These are phyloP conservation scores for Paecilomyces variotii DNA, from an alignment of 2,329 filamentous ascomycete species.

Conservation along the genomic window DNA sequence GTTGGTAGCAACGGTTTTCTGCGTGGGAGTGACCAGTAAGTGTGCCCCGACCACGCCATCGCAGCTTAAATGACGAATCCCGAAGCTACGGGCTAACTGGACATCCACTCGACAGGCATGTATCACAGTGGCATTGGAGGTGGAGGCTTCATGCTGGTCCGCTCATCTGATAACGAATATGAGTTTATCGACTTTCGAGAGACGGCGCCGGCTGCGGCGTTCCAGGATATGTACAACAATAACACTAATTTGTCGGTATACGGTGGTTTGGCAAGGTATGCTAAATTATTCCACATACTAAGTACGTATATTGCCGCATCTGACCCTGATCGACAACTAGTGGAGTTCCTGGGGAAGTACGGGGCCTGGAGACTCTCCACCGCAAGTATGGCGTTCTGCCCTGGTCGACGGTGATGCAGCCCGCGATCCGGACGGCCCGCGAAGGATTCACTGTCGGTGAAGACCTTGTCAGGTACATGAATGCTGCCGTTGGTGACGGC, in stretches of 20 bases:
- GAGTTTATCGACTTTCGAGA: constrained; percentile 89
- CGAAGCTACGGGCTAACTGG: not conserved
- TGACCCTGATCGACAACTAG: constrained; percentile 21
- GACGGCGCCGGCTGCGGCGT: constrained; percentile 72
- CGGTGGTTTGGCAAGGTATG: constrained; percentile 60
- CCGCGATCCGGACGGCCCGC: constrained; percentile 65
- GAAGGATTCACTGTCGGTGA: constrained; percentile 65
- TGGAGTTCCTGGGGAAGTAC: constrained; percentile 53
- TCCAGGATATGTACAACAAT: constrained; percentile 74
- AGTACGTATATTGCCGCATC: not conserved
- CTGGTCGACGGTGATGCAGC: constrained; percentile 65
- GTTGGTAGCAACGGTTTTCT: constrained; percentile 65
- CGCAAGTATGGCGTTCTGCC: constrained; percentile 50
- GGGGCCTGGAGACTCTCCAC: constrained; percentile 73
- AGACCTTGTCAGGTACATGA: constrained; percentile 70
- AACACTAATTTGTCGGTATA: constrained; percentile 59
- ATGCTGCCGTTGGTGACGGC: constrained; percentile 37
- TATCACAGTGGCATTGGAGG: constrained; percentile 78
- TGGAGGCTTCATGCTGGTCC: constrained; percentile 82
- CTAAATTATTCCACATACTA: not conserved
- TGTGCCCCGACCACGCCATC: not conserved
- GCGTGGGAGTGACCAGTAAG: constrained; percentile 61
- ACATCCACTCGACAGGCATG: constrained; percentile 43
- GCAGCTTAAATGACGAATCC: not conserved
- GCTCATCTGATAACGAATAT: constrained; percentile 63